Percentiles rank a stretch among this genome's conserved stretches.
phyloP scores from a whole-genome alignment of 2,329 filamentous ascomycete genomes.

The Daldinia sp. region DNA sequence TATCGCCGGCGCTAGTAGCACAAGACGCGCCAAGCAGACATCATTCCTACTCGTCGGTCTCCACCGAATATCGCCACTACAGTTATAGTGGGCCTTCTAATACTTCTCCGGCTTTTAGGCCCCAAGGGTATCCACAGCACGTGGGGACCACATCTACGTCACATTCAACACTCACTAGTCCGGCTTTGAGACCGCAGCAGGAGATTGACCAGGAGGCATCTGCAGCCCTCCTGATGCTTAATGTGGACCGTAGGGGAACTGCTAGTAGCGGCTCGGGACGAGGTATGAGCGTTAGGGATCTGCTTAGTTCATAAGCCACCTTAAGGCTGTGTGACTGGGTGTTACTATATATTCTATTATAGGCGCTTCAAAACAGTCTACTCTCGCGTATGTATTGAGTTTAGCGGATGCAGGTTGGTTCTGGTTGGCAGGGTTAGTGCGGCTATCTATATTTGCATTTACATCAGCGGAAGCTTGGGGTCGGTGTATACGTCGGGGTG shows the following conservation, averaged over 20 bases:
- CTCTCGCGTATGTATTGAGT: background rate
- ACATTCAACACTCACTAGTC: constrained; percentile 69
- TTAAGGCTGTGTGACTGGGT: background rate
- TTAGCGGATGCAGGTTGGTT: background rate
- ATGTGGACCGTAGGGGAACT: constrained; percentile 75
- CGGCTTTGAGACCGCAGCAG: constrained; percentile 66
- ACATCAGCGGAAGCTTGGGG: constrained; percentile 24
- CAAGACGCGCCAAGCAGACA: constrained; percentile 61
- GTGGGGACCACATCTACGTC: constrained; percentile 54
- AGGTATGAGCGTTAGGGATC: constrained; percentile 67
- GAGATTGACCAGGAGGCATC: constrained; percentile 83
- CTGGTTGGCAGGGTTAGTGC: constrained; percentile 13
- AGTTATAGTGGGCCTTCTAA: constrained; percentile 55
- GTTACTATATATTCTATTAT: background rate
- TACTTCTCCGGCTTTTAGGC: constrained; percentile 61
- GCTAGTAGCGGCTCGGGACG: constrained; percentile 51
- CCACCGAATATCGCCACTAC: constrained; percentile 58
- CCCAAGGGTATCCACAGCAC: constrained; percentile 58
- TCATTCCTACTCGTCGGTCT: constrained; percentile 66
- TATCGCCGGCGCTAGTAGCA: constrained; percentile 64
- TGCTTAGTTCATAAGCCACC: constrained; percentile 62
- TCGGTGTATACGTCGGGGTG: constrained; percentile 10
- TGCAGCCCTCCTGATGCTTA: constrained; percentile 88
- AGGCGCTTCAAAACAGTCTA: background rate
- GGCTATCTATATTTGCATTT: constrained; percentile 32